Evolutionary conservation across 108 stramenopile genomes (phyloP), one percentile per base, ranked within the genome.

Genomic region (Conticribra weissflogii): DNA sequence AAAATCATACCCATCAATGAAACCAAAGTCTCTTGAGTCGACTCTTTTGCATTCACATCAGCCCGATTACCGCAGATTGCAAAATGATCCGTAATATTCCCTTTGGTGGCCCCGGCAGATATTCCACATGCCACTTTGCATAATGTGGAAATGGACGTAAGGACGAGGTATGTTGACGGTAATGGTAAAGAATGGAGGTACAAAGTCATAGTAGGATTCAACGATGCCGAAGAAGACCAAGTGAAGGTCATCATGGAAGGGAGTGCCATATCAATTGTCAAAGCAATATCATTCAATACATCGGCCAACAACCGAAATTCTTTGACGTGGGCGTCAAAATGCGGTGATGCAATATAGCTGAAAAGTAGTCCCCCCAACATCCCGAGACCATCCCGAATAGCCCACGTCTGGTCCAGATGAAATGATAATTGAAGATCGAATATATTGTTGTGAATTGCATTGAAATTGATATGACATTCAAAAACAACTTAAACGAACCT

Each of bases 291-390:
- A 72, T 97, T 97, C 49, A 93, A 83, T 33, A 97, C 77, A 85
- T 98, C 98, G 16, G 98, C 98, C 75, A 97, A 90, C 22, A 98
- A 81, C 57, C 98, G 79, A 77, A 94, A 98, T 78, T 96, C 93
- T 77, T 95, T 94, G 41, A 95, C 94, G 75, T 97, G 81, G 14
- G 88, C 74, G 83, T 97, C 96, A 62, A 97, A 96, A 32, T 83
- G 68, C 5, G 74, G 59, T 3, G 78, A 74, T n/a, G 80, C 86
- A 8, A 63, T 17, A 61, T 90, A 97, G 54, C 93, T 88, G 82
- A 97, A 97, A 7, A 90, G 36, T 1, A 98, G 82, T 29, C 94
- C 96, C 2, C 88, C 92, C 19, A 96, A 68, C 96, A 97, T 96
- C 2, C 94, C 95, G 17, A 90, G 63, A 14, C 96, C 98, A 64